Evolutionary conservation across 2,329 filamentous ascomycete species (phyloP).

Genomic region (Gnomoniopsis smithogilvyi): DNA sequence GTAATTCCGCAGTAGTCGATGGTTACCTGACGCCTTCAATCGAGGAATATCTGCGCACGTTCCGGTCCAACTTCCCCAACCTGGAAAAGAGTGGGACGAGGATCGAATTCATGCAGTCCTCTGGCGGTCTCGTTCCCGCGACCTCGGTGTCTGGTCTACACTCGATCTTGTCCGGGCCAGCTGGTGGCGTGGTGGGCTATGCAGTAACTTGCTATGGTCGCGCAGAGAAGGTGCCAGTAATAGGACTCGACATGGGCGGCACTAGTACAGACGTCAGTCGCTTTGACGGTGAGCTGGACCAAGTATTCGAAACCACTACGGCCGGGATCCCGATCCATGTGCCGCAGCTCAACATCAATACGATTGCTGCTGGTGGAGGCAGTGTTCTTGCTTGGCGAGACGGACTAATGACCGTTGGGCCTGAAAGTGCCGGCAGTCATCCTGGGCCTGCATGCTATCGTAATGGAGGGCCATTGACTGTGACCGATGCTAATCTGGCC

Average conservation of each 20-base stretch:
- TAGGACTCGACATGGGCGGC: conserved; percentile 13
- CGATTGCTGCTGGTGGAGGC: conserved; percentile 7
- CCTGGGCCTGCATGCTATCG: conserved; percentile 10
- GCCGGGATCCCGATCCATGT: conserved; percentile 10
- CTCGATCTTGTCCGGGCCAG: conserved; percentile 11
- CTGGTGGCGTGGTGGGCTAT: conserved; percentile 11
- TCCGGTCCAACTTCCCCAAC: conserved; percentile 72
- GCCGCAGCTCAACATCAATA: conserved; percentile 12
- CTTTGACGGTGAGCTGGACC: conserved; percentile 9
- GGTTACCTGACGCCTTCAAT: conserved; percentile 73
- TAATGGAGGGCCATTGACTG: conserved; percentile 11
- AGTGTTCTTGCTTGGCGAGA: conserved; percentile 10
- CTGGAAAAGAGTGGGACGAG: conserved; percentile 64
- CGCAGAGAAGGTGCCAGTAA: background rate
- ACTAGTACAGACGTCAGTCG: conserved; percentile 12
- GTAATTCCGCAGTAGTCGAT: conserved; percentile 69
- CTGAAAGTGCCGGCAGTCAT: conserved; percentile 1
- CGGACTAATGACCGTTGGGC: conserved; percentile 6
- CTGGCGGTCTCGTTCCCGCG: conserved; percentile 29
- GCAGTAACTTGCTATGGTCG: conserved; percentile 5
- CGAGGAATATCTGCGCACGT: conserved; percentile 66
- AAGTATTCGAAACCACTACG: conserved; percentile 14
- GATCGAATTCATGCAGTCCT: conserved; percentile 89
- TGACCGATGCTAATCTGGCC: conserved; percentile 9
- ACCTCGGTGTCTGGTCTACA: conserved; percentile 1